These are phyloP conservation scores for Annona cherimola DNA, from an alignment of 164 flowering plant genomes.

Conservation along the genomic window DNA sequence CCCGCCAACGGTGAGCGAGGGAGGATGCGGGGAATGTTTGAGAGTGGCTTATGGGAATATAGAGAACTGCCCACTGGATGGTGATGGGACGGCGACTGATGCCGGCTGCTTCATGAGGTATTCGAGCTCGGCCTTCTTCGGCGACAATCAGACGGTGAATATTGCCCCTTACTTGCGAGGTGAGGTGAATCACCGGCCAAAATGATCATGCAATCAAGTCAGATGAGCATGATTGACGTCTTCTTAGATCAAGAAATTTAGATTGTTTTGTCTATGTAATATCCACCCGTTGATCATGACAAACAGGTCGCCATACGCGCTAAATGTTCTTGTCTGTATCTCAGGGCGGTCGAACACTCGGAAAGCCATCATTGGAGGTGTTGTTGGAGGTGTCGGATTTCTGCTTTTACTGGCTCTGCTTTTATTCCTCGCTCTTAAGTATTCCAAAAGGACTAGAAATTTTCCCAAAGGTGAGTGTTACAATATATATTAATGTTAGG, in stretches of 20 bases:
- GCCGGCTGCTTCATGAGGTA: constrained; percentile 62
- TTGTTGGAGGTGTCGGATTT: constrained; percentile 35
- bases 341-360: constrained; percentile 29
- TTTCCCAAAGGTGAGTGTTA: background rate
- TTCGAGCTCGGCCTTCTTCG: constrained; percentile 39
- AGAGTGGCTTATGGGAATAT: constrained; percentile 30
- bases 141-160: constrained; percentile 33
- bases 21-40: constrained; percentile 49
- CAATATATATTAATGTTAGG: no score
- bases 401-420: constrained; percentile 13
- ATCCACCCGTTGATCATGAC: background rate
- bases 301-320: background rate
- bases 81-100: constrained; percentile 42
- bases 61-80: constrained; percentile 31
- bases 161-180: constrained; percentile 26
- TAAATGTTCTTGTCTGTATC: background rate
- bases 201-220: background rate
- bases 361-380: constrained; percentile 33
- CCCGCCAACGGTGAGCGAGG: constrained; percentile 27
- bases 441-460: background rate
- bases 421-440: constrained; percentile 4
- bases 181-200: background rate
- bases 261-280: background rate
- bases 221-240: no score
- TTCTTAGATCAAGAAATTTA: background rate